Conservation (phyloP, 805 yeast genomes). For the Starmera dryadoides region DNA sequence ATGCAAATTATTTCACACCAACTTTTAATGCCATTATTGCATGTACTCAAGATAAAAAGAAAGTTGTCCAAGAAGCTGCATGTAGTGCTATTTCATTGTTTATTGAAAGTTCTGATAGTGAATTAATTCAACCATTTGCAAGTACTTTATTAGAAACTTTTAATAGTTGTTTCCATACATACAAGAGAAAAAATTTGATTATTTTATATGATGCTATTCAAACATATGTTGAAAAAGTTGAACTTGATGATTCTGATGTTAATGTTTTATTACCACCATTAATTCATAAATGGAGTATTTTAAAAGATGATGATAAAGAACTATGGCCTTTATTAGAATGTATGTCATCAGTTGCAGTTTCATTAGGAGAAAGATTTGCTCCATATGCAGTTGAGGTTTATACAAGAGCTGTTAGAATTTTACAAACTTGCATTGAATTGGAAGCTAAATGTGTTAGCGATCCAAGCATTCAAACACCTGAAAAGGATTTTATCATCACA, state of each 20-base stretch:
- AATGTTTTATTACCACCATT: slow-evolving; percentile 72
- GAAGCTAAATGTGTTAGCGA: slow-evolving; percentile 58
- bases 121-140: slow-evolving; percentile 49
- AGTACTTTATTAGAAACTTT: slow-evolving; percentile 64
- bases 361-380: slow-evolving; percentile 75
- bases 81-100: slow-evolving; percentile 81
- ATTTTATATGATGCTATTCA: slow-evolving; percentile 87
- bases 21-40: slow-evolving; percentile 69
- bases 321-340: slow-evolving; percentile 92
- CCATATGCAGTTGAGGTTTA: slow-evolving; percentile 88
- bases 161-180: slow-evolving; percentile 63
- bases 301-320: slow-evolving; percentile 74
- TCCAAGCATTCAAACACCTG: slow-evolving; percentile 69
- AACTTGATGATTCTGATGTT: slow-evolving; percentile 50
- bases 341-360: slow-evolving; percentile 84
- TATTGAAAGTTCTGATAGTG: slow-evolving; percentile 67
- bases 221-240: slow-evolving; percentile 73
- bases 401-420: slow-evolving; percentile 64
- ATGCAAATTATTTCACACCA: slow-evolving; percentile 63
- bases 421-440: slow-evolving; percentile 58
- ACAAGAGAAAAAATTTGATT: slow-evolving; percentile 77
- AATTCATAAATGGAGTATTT: slow-evolving; percentile 68
- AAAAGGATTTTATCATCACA: slow-evolving; percentile 84
- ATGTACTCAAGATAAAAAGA: slow-evolving; percentile 75
- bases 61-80: slow-evolving; percentile 93